Conservation (phyloP, 768 basidiomycete species). For the Psilocybe azurescens region DNA sequence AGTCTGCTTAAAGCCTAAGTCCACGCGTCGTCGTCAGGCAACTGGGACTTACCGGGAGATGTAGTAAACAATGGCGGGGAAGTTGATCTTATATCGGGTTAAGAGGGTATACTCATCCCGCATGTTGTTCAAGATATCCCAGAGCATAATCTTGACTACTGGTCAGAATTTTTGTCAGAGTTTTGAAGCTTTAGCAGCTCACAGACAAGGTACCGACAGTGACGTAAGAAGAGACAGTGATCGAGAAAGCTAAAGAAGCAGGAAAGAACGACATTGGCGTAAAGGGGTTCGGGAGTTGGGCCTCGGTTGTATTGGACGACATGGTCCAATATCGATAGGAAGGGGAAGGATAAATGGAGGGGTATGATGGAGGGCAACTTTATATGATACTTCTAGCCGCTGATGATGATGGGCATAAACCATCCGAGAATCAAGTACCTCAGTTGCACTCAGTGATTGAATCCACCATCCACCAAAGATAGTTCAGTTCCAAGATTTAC, state of each 20-base stretch:
- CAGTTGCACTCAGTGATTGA: too few species aligned
- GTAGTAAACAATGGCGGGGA: conserved; percentile 3
- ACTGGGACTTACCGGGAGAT: conserved; percentile 5
- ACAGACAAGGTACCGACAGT: conserved; percentile 2
- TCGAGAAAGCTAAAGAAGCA: conserved; percentile 3
- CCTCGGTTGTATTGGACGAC: not conserved
- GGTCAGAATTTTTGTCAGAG: not conserved
- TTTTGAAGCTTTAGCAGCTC: not conserved
- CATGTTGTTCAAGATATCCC: conserved; percentile 10
- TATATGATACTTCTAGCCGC: too few species aligned
- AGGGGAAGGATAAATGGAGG: not conserved
- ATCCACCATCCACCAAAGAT: too few species aligned
- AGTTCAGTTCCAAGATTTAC: too few species aligned
- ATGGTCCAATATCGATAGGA: not conserved
- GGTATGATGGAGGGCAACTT: too few species aligned
- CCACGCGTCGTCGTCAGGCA: not conserved
- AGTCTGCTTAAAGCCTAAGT: not conserved
- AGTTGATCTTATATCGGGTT: not conserved
- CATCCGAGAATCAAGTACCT: too few species aligned
- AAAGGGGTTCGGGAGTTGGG: conserved; percentile 10
- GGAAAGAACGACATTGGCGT: conserved; percentile 13
- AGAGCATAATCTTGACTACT: conserved; percentile 5
- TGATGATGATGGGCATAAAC: too few species aligned
- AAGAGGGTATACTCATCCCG: conserved; percentile 1
- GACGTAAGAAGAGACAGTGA: conserved; percentile 3